Base-by-base conservation (phyloP, 2,329 filamentous ascomycete genomes). In the Penicillium sp. region DNA sequence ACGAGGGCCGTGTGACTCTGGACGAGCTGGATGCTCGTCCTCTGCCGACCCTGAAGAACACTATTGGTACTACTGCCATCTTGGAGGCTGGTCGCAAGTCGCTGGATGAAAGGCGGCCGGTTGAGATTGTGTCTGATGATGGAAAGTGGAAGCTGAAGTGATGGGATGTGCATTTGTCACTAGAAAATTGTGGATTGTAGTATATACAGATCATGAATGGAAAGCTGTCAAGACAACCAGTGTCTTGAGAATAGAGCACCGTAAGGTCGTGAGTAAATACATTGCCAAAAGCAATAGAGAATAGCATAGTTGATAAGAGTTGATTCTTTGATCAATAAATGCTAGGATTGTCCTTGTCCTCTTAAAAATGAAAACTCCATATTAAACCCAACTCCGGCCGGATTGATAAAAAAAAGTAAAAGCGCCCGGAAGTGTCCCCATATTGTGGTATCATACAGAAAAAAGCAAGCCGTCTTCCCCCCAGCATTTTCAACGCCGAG, bases 21-120 rank as follows among this genome's bases (percentile, higher is more conserved):
- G 88, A 88, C 28, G 88, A 93, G 64, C 82, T 97, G 35, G 93
- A 97, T 69, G 83, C 84, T 66, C 88, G 93, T 69, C 89, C 90
- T 0, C 77, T 97, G 64, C 93, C 93, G 0, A 97, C 94, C 11
- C 78, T 97, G 67, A 86, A 83, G 73, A 97, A 97, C 75, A 97
- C 93, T 0, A 88, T 96, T 69, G 91, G 91, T 14, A 97, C 93
- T 0, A 96, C 92, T 8, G 93, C 93, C 0, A 96, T 97, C 64
- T 81, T 97, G 58, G 90, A 97, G 77, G 93, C 93, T 1, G 93
- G 94, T 0, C 82, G 93, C 65, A 83, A 88, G 71, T 94, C 90
- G 73, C 84, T 97, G 69, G 92, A 97, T 74, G 91, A 96, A 82
- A 84, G 85, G 58, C 82, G 92, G 57, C 85, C 91, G 60, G 85